Evolutionary conservation across 2,329 filamentous ascomycete species (phyloP), one percentile per base, ranked within the genome.

Genomic region (Colletotrichum lini): DNA sequence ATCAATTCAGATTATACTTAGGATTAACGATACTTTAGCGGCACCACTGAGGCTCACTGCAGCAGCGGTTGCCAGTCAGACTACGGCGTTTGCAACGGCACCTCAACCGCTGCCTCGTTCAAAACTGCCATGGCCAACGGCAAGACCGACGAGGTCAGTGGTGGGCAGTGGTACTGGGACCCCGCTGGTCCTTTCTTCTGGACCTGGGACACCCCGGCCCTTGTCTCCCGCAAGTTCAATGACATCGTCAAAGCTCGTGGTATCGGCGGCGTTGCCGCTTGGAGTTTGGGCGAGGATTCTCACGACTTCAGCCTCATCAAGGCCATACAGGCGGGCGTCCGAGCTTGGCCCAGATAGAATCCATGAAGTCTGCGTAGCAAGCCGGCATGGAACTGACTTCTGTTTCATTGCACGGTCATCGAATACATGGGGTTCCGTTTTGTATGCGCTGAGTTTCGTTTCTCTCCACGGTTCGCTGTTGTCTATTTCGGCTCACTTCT

Each of bases 131-230:
- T 84, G 5, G 65, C 76, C 4, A 76, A 84, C 35, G 82, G 84
- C 18, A 74, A 81, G 50, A 80, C 85, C 0, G 83, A 88, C 26
- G 84, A 84, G 5, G 78, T 76, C 3, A 84, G 87, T 71, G 85
- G 87, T 0, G 88, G 86, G 2, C 86, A 87, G 77, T 90, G 88
- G 82, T 90, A 82, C 78, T 88, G 84, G 82, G 86, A 90, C 72
- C 42, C 78, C 0, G 72, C 76, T 2, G 81, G 82, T 26, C 77
- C 79, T 6, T 75, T 88, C 45, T 89, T 86, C 79, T 90, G 87
- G 88, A 85, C 85, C 2, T 89, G 85, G 85, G 88, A 90, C 64
- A 88, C 84, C 0, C 79, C 84, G 0, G 80, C 82, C n/a, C 78
- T 86, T 1, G 85, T 90, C 35, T 45, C 75, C 1, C 70, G 78